Percentiles rank a stretch among this genome's conserved stretches.
Evolutionary conservation across 306 rosid species (phyloP).

Genomic region (Arachis hypogaea): DNA sequence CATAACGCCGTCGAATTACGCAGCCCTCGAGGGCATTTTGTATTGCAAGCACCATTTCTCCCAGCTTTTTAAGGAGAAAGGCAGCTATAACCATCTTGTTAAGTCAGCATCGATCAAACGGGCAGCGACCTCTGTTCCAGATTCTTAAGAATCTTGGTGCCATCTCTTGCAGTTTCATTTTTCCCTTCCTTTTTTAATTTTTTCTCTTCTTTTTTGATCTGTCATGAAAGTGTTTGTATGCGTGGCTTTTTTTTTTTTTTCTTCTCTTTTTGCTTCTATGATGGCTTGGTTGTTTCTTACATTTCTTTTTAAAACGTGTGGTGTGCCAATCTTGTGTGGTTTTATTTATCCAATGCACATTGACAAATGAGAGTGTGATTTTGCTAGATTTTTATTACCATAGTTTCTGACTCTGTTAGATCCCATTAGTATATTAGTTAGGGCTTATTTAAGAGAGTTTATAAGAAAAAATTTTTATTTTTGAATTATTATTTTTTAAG

Average conservation of each 20-base stretch:
- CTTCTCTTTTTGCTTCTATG: not conserved
- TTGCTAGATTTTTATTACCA: slow-evolving; percentile 16
- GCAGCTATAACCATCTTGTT: slow-evolving; percentile 70
- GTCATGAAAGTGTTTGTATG: slow-evolving; percentile 23
- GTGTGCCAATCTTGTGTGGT: slow-evolving; percentile 31
- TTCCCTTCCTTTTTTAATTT: not conserved
- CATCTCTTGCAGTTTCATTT: slow-evolving; percentile 10
- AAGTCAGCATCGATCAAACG: slow-evolving; percentile 80
- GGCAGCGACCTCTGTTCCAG: slow-evolving; percentile 65
- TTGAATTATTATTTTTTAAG: too few relatives aligned
- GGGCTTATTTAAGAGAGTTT: too few relatives aligned
- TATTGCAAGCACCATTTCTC: slow-evolving; percentile 98
- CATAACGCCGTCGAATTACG: slow-evolving; percentile 88
- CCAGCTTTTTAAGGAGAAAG: slow-evolving; percentile 96
- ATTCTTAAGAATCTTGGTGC: slow-evolving; percentile 50
- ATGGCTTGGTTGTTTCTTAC: not conserved
- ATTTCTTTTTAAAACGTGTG: slow-evolving; percentile 19
- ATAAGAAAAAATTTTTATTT: too few relatives aligned
- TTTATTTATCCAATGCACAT: slow-evolving; percentile 26
- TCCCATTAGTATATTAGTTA: too few relatives aligned
- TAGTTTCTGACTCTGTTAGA: not conserved
- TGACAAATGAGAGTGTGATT: slow-evolving; percentile 17
- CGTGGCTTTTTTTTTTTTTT: not conserved
- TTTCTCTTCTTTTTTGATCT: not conserved
- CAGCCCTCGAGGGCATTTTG: slow-evolving; percentile 90